Evolutionary conservation across 2,329 filamentous ascomycete species (phyloP).

Genomic region (Colletotrichum spaethianum): DNA sequence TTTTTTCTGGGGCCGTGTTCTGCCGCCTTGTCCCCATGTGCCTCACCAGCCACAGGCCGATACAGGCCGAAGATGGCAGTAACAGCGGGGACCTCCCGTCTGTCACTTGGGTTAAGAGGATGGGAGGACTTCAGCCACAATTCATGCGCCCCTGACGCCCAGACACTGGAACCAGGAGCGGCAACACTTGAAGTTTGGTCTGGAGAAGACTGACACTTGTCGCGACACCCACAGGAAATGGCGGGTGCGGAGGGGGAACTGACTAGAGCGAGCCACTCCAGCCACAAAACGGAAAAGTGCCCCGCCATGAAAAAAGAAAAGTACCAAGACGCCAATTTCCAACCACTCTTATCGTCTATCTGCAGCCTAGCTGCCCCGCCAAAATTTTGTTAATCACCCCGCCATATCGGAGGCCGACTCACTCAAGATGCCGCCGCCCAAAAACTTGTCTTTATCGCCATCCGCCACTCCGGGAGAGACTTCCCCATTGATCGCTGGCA

Average conservation of each 20-base stretch:
- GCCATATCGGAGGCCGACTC: constrained; percentile 36
- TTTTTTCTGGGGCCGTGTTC: neutral
- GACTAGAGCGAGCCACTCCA: constrained; percentile 17
- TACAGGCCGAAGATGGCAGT: neutral
- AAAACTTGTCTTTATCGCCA: constrained; percentile 38
- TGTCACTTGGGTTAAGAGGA: neutral
- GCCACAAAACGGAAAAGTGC: constrained; percentile 38
- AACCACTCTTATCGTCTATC: constrained; percentile 38
- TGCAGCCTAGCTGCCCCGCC: constrained; percentile 32
- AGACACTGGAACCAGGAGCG: neutral
- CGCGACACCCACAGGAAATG: neutral
- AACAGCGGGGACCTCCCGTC: neutral
- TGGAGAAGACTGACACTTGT: constrained; percentile 7
- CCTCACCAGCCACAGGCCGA: constrained; percentile 9
- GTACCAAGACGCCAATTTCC: constrained; percentile 28
- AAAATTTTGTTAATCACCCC: constrained; percentile 41
- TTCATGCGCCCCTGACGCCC: constrained; percentile 31
- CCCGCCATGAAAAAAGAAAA: constrained; percentile 27
- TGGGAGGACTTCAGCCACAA: constrained; percentile 12
- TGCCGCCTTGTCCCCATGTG: neutral
- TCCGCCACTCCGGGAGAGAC: constrained; percentile 32
- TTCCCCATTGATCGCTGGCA: constrained; percentile 40
- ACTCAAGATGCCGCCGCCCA: constrained; percentile 30
- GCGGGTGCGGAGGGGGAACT: neutral
- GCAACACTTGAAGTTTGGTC: constrained; percentile 10